phyloP scores from a whole-genome alignment of 164 flowering plant species.

The Litsea cubeba region DNA sequence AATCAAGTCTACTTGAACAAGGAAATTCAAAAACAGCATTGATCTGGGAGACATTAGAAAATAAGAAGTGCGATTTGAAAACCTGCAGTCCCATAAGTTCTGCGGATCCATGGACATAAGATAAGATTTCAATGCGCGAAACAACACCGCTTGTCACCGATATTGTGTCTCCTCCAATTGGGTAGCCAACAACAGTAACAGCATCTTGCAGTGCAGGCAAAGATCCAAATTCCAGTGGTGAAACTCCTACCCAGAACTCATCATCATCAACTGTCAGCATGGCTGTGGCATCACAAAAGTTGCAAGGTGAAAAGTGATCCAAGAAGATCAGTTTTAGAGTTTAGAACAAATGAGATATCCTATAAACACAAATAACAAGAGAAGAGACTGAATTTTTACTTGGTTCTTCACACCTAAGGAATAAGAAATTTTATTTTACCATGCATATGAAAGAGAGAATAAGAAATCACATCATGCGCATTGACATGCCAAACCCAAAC shows the following conservation, averaged over 20 bases:
- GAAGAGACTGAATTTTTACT: no score
- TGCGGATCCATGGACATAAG: constrained; percentile 95
- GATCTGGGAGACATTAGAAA: background rate
- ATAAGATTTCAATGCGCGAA: constrained; percentile 93
- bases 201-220: constrained; percentile 97
- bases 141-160: constrained; percentile 99
- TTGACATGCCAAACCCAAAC: no score
- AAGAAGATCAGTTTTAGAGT: no score
- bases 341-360: no score
- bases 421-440: no score
- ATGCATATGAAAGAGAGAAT: no score
- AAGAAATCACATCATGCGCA: no score
- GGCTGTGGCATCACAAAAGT: constrained; percentile 43
- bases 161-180: constrained; percentile 98
- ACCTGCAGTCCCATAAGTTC: constrained; percentile 99
- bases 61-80: background rate
- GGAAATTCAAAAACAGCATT: background rate
- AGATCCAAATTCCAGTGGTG: constrained; percentile 84
- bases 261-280: constrained; percentile 88
- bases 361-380: no score
- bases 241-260: constrained; percentile 94
- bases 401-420: no score
- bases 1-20: background rate
- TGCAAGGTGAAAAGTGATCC: no score
- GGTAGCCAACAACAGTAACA: constrained; percentile 97